These are phyloP conservation scores for Mycosphaerella arachidis DNA, from an alignment of 2,329 filamentous ascomycete species.

Conservation along the genomic window DNA sequence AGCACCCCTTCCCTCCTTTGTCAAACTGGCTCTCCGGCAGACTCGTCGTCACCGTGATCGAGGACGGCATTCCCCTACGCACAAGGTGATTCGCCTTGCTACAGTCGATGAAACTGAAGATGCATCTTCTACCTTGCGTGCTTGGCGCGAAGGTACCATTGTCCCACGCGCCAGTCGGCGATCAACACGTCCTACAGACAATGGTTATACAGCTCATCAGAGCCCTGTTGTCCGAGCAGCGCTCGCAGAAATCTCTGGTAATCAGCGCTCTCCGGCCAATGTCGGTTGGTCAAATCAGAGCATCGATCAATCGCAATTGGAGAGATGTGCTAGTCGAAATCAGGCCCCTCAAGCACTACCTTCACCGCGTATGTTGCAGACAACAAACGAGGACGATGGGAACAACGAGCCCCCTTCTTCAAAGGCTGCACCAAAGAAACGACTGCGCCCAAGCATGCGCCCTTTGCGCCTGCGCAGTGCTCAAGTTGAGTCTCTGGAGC, in stretches of 20 bases:
- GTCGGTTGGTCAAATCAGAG: not conserved
- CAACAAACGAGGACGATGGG: not conserved
- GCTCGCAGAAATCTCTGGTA: not conserved
- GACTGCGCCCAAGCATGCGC: not conserved
- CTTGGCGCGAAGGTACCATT: slow-evolving; percentile 48
- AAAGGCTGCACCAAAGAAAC: not conserved
- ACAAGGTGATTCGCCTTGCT: slow-evolving; percentile 50
- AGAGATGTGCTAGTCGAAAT: not conserved
- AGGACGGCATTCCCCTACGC: slow-evolving; percentile 49
- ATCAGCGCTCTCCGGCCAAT: not conserved
- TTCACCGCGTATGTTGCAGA: not conserved
- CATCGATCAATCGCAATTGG: not conserved
- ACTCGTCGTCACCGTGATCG: slow-evolving; percentile 45
- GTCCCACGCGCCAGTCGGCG: slow-evolving; percentile 1
- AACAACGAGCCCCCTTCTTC: not conserved
- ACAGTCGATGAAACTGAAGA: slow-evolving; percentile 53
- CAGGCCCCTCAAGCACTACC: not conserved
- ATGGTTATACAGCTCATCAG: not conserved
- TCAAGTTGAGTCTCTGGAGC: slow-evolving; percentile 43
- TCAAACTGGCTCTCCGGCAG: slow-evolving; percentile 52
- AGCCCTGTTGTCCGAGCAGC: not conserved
- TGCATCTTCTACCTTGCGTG: slow-evolving; percentile 45
- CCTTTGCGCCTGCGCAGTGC: slow-evolving; percentile 27
- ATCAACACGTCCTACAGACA: not conserved
- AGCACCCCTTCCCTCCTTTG: slow-evolving; percentile 44